phyloP scores from a whole-genome alignment of 495 filamentous ascomycete genomes.

The Lepraria neglecta region DNA sequence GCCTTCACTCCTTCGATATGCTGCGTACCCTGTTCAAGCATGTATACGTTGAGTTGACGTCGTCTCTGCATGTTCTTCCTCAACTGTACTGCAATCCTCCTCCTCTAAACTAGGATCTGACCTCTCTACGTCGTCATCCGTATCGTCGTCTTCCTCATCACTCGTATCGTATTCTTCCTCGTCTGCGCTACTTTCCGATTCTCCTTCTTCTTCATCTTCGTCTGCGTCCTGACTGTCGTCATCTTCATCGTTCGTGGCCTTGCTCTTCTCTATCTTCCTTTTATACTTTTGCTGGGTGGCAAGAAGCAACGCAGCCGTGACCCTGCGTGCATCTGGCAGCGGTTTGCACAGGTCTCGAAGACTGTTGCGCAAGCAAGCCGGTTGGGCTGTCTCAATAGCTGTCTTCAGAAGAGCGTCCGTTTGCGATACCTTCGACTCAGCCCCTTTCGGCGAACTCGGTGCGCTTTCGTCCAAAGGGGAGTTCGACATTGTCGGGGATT shows the following conservation, averaged over 20 bases:
- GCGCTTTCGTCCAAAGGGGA: background rate
- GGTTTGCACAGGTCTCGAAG: background rate
- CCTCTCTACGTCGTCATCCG: background rate
- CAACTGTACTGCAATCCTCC: no score
- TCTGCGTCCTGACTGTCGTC: background rate
- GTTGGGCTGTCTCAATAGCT: background rate
- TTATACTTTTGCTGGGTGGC: background rate
- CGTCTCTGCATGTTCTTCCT: no score
- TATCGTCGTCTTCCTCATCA: background rate
- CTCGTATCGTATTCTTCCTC: background rate
- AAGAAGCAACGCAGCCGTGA: background rate
- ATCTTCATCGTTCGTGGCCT: background rate
- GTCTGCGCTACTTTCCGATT: background rate
- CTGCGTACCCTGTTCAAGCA: no score
- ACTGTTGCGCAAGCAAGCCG: background rate
- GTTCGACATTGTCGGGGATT: background rate
- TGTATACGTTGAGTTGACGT: no score
- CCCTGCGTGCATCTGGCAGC: conserved; percentile 2
- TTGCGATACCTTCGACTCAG: background rate
- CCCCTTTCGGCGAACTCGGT: no score
- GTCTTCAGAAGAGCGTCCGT: background rate
- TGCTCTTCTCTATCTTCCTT: background rate
- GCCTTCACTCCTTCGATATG: no score
- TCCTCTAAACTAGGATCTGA: no score
- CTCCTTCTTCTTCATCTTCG: background rate